Percentiles rank a stretch among this genome's conserved stretches.
Conservation (phyloP, 805 yeast genomes). For the Starmerella apicola region DNA sequence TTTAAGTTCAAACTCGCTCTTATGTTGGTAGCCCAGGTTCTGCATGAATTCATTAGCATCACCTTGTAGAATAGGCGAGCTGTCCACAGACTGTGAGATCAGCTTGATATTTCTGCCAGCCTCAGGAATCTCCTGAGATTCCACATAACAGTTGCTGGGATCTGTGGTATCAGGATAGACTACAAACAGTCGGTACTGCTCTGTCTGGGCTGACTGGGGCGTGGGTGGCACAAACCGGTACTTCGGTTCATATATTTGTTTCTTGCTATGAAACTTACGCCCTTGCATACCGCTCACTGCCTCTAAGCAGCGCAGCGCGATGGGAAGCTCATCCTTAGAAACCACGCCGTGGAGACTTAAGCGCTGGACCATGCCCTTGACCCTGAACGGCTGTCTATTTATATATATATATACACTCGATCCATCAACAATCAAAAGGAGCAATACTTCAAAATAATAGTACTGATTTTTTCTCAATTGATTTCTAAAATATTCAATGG, state of each 20-base stretch:
- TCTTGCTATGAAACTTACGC: conserved; percentile 20
- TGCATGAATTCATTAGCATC: conserved; percentile 34
- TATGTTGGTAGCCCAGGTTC: conserved; percentile 59
- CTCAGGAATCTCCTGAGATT: conserved; percentile 29
- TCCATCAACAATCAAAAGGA: no score
- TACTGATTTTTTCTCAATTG: no score
- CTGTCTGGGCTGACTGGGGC: conserved; percentile 21
- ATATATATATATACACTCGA: no score
- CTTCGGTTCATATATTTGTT: conserved; percentile 27
- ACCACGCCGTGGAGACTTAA: conserved; percentile 27
- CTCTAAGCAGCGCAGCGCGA: conserved; percentile 25
- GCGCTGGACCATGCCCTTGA: conserved; percentile 28
- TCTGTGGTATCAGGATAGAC: conserved; percentile 1
- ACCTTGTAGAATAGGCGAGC: conserved; percentile 29
- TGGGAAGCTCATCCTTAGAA: conserved; percentile 24
- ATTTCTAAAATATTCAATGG: no score
- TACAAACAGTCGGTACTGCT: conserved; percentile 27
- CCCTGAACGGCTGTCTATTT: no score
- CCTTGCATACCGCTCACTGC: conserved; percentile 31
- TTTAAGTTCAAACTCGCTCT: conserved; percentile 46
- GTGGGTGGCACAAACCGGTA: conserved; percentile 22
- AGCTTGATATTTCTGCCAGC: conserved; percentile 34
- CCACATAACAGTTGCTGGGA: neutral
- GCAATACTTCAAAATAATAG: no score
- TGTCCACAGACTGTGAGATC: conserved; percentile 55